A percentile compares a stretch with the other conserved stretches of the same genome.
phyloP scores from a whole-genome alignment of 2,329 filamentous ascomycete species.

The Didymella sp. region DNA sequence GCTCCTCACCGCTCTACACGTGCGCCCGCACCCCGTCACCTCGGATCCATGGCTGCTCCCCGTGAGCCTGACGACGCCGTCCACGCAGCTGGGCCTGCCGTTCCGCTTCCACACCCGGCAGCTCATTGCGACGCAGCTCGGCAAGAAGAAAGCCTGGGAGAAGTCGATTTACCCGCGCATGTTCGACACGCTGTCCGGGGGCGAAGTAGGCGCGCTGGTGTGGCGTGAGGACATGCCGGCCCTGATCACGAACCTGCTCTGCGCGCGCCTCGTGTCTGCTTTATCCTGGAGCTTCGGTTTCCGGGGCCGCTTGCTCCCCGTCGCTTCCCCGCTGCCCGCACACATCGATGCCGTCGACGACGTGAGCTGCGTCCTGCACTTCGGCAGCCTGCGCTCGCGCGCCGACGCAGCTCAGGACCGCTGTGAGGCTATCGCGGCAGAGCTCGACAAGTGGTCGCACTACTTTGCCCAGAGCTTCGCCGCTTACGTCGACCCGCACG shows the following conservation, averaged over 20 bases:
- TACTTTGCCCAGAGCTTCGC: conserved; percentile 27
- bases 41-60: conserved; percentile 65
- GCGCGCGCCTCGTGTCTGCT: conserved; percentile 45
- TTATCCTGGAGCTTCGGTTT: conserved; percentile 46
- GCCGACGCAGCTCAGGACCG: conserved; percentile 34
- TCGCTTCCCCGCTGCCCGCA: conserved; percentile 26
- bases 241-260: conserved; percentile 51
- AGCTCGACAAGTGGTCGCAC: conserved; percentile 33
- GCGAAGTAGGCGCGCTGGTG: conserved; percentile 43
- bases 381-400: conserved; percentile 33
- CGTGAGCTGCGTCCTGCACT: conserved; percentile 38
- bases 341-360: conserved; percentile 39
- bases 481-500: conserved; percentile 37
- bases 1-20: conserved; percentile 68
- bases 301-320: conserved; percentile 31
- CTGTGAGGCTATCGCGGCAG: conserved; percentile 22
- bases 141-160: conserved; percentile 34
- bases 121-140: conserved; percentile 25
- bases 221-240: conserved; percentile 59
- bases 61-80: conserved; percentile 38
- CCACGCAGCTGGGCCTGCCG: conserved; percentile 32
- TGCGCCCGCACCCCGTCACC: conserved; percentile 63
- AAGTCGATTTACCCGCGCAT: conserved; percentile 33
- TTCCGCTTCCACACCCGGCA: conserved; percentile 31
- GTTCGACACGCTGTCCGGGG: conserved; percentile 46